Evolutionary conservation across 106 monocot genomes (phyloP), one percentile per base, ranked within the genome.

Genomic region (Alisma plantagoaquatica): DNA sequence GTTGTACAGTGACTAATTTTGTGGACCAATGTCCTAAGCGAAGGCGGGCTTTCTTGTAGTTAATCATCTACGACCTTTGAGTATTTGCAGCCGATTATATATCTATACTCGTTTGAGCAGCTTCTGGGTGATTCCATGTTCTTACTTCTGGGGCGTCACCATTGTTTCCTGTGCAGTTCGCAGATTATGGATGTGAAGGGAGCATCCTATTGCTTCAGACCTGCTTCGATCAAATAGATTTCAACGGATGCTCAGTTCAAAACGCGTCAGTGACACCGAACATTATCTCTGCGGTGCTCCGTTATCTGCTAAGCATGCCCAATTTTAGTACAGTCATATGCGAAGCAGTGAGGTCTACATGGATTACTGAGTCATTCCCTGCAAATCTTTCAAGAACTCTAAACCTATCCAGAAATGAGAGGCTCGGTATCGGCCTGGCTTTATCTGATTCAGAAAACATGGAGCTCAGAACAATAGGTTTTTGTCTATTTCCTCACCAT

Each of bases 381-480:
- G 72, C 25, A 61, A 73, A 62, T 50, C 62, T 96, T 55, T 88
- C 89, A 25, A 79, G 56, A 19, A 56, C 52, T 22, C 49, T 96
- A 48, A 78, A 79, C 26, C 65, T 96, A 6, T 81, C 89, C 29
- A 57, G 23, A 31, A 51, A 62, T 17, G 84, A 89, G 52, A 96
- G 73, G 56, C 66, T 84, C 53, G 81, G 62, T 57, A 26, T 88
- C 47, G 81, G 89, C n/a, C 84, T 96, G 54, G 84, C 96, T 44
- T 66, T 88, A 49, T 65, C 73, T 31, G 94, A 89, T 61, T 96
- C 81, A 43, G 84, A 85, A 46, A 71, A 72, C 74, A 31, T 52
- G 2, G 74, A 78, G 38, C 50, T 74, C 51, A 73, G 59, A 50
- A 56, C 61, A 17, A 78, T 53, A 85, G 96, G 96, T 88, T 75